phyloP scores from a whole-genome alignment of 2,329 filamentous ascomycete species.

The Talaromyces sp. region DNA sequence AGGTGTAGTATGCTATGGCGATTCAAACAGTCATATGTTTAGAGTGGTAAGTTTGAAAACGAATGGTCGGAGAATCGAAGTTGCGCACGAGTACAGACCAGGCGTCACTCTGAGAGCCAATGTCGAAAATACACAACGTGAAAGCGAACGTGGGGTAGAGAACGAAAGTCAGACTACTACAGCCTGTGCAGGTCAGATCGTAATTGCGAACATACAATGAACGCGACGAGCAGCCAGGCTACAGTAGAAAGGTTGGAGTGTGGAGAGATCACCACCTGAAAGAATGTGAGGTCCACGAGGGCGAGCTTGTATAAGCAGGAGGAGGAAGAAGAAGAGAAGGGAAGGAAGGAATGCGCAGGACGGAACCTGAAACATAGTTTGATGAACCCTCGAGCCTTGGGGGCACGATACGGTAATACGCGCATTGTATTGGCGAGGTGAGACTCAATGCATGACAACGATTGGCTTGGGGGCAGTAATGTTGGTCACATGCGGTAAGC shows the following conservation, averaged over 20 bases:
- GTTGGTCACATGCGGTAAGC: neutral
- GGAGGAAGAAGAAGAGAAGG: constrained; percentile 20
- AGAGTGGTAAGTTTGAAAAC: neutral
- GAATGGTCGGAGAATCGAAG: neutral
- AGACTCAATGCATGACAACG: neutral
- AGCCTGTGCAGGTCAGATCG: constrained; percentile 25
- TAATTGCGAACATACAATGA: constrained; percentile 27
- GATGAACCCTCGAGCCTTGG: constrained; percentile 6
- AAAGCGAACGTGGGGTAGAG: constrained; percentile 23
- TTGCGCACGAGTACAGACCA: neutral
- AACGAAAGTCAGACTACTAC: constrained; percentile 20
- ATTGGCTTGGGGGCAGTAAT: neutral
- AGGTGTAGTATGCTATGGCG: neutral
- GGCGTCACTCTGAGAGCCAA: neutral
- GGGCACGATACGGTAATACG: neutral
- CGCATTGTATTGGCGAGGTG: neutral
- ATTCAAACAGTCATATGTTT: neutral
- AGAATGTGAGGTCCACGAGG: constrained; percentile 19
- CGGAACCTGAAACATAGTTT: neutral
- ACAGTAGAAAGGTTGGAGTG: constrained; percentile 18
- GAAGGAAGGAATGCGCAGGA: neutral
- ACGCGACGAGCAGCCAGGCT: constrained; percentile 36
- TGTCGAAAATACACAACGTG: constrained; percentile 3
- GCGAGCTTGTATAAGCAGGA: constrained; percentile 11
- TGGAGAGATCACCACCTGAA: constrained; percentile 16